Evolutionary conservation across 2,329 filamentous ascomycete species (phyloP), one percentile per base, ranked within the genome.

Genomic region (Epichloe gansuensis): DNA sequence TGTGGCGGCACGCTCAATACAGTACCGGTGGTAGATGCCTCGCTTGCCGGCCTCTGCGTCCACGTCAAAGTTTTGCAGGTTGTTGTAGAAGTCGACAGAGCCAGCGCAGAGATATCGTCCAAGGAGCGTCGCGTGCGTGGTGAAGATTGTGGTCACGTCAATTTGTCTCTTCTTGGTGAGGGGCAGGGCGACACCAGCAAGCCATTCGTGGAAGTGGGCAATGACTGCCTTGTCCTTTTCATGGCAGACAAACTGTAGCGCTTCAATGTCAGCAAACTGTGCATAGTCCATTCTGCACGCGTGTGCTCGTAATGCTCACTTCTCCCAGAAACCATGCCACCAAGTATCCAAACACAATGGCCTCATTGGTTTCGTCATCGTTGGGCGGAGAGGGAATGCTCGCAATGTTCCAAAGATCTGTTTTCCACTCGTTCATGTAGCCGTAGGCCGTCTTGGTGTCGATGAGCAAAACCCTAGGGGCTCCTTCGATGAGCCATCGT

Each of bases 1-100:
- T 21, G 93, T 84, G 23, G 91, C 88, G 46, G 88, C 91, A 57
- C 93, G 85, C 72, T 98, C 93, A 63, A 98, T 95, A 73, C 93
- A 97, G 74, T 97, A 97, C 54, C 93, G 78, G 73, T 98, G 93
- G 74, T 97, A 98, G 67, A 98, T 97, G 53, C 93, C 93, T 63
- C 93, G 87, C 76, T 96, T 97, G 55, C 93, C 93, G 17, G 93
- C 93, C 71, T 98, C 93, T 5, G 89, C 83, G 66, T 98, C 93
- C 34, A 95, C 89, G 65, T 98, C 91, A 64, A 98, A 97, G 72
- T 83, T 86, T 68, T 97, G 91, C 50, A 98, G 78, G 68, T 97
- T 96, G 75, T 97, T 98, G 78, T 98, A 98, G 67, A 98, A 97
- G 67, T 98, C 93, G 56, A 97, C 93, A 0, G 90, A 96, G 51